Base-by-base conservation (phyloP, 116 monocot genomes). In the Dioscorea cayenensis region DNA sequence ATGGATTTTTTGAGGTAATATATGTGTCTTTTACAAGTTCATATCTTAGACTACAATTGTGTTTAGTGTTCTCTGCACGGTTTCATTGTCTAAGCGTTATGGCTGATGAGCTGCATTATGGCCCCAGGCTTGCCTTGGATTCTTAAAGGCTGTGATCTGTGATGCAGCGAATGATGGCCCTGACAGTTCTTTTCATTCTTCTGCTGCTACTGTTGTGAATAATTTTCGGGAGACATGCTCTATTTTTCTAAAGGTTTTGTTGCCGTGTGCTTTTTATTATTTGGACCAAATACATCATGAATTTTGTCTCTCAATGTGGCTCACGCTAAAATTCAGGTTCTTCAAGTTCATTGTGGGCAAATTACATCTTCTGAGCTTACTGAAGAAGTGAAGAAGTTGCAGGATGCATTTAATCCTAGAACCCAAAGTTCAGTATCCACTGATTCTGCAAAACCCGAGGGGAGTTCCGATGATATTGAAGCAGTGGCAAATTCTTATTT, bases 401-500 rank as follows among this genome's bases (percentile, higher is more conserved):
- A 55, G 66, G 49, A 64, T 35, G 59, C 68, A 71, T 73, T 60
- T 49, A 79, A 51, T 35, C 19, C 76, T 55, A 80, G 60, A 70
- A 52, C 27, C 58, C 73, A 70, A 75, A 75, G 66, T 79, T 49
- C 36, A 75, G 63, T 37, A 32, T 37, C 76, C 18, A 64, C 71
- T 37, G 84, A 79, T 21, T 63, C 52, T 19, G 36, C 80, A 76
- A 51, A 70, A 62, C 62, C 86, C 66, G 82, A 88, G 23, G 79
- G 74, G 62, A 82, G 64, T 61, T 28, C 84, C 16, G 84, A 89
- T 38, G 86, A 83, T 66, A 76, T 94, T 29, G 99, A 94, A 62
- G 75, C 73, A 51, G 91, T 91, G 68, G 91, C 94, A 63, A 91
- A 99, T 82, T 66, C 79, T 63, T 99, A 94, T 68, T 94, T 99